Evolutionary conservation across 352 stramenopile genomes (phyloP).

Genomic region (Globisporangium spinosum): DNA sequence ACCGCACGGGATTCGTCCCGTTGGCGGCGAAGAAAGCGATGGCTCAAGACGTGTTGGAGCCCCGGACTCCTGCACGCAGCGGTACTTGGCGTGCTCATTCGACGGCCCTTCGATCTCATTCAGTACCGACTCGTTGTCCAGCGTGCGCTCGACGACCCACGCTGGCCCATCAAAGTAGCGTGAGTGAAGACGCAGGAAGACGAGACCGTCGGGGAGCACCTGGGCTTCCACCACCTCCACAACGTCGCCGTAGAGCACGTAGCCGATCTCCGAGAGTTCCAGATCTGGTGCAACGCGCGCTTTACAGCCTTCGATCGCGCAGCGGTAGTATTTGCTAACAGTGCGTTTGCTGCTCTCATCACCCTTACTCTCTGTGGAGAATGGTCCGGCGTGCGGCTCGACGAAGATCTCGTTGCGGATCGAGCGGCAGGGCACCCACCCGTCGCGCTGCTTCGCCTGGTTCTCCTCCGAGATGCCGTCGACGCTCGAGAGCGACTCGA

Average conservation of each 20-base stretch:
- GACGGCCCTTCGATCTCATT: slow-evolving; percentile 58
- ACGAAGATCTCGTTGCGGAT: slow-evolving; percentile 73
- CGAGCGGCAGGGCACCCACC: slow-evolving; percentile 67
- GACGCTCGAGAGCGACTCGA: slow-evolving; percentile 43
- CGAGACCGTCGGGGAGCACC: slow-evolving; percentile 42
- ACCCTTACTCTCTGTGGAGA: slow-evolving; percentile 1
- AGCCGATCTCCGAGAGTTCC: slow-evolving; percentile 59
- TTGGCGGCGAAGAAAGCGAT: slow-evolving; percentile 49
- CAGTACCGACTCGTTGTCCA: slow-evolving; percentile 77
- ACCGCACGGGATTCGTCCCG: slow-evolving; percentile 56
- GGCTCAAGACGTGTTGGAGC: slow-evolving; percentile 55
- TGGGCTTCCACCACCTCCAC: slow-evolving; percentile 58
- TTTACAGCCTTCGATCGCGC: slow-evolving; percentile 79
- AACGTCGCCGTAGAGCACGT: slow-evolving; percentile 73
- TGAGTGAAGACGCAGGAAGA: slow-evolving; percentile 58
- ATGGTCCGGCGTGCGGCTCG: slow-evolving; percentile 53
- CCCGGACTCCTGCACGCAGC: slow-evolving; percentile 67
- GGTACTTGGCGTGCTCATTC: slow-evolving; percentile 30
- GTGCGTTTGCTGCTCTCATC: not conserved
- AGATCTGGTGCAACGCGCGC: slow-evolving; percentile 47
- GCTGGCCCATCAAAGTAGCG: slow-evolving; percentile 66
- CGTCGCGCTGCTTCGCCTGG: slow-evolving; percentile 26
- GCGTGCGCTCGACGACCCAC: slow-evolving; percentile 70
- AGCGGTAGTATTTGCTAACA: slow-evolving; percentile 44
- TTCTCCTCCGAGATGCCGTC: slow-evolving; percentile 25